These are phyloP conservation scores for Hypoxylon sp. DNA, from an alignment of 2,329 filamentous ascomycete species.

Conservation along the genomic window DNA sequence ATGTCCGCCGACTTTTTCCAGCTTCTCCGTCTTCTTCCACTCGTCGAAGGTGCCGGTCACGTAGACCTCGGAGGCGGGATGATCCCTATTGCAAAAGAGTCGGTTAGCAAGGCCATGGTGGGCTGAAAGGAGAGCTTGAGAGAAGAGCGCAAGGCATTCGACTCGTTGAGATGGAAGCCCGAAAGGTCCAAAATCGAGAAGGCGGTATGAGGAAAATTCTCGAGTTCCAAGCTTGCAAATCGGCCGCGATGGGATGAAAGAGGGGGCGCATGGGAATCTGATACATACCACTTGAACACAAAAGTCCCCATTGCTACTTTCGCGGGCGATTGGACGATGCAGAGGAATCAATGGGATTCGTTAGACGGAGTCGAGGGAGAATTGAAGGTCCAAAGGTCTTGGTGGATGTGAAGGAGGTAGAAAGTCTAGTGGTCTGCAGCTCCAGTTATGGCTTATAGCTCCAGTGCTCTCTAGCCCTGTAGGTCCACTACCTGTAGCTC, in stretches of 20 bases:
- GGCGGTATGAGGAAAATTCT: conserved; percentile 14
- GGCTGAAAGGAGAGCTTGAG: not conserved
- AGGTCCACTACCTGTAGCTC: not conserved
- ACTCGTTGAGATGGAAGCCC: conserved; percentile 4
- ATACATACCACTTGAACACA: conserved; percentile 76
- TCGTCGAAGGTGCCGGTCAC: conserved; percentile 96
- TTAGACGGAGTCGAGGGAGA: conserved; percentile 10
- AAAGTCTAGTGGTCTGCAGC: conserved; percentile 9
- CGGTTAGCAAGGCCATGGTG: conserved; percentile 27
- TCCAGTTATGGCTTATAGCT: conserved; percentile 8
- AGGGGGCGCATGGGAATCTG: conserved; percentile 2
- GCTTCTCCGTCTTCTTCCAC: conserved; percentile 88
- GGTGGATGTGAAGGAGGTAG: conserved; percentile 14
- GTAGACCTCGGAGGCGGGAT: conserved; percentile 86
- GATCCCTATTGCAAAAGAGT: conserved; percentile 70
- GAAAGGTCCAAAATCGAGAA: conserved; percentile 2
- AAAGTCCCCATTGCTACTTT: conserved; percentile 70
- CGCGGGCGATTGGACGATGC: conserved; percentile 21
- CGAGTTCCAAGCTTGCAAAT: conserved; percentile 16
- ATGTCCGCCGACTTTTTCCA: conserved; percentile 78
- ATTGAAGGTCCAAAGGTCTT: conserved; percentile 20
- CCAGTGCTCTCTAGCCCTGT: not conserved
- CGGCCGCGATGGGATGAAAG: conserved; percentile 1
- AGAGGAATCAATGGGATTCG: conserved; percentile 9
- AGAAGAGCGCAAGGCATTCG: conserved; percentile 32